Percentiles rank a stretch among this genome's conserved stretches.
These are phyloP conservation scores for Cladophialophora immunda DNA, from an alignment of 2,329 filamentous ascomycete genomes.

Conservation along the genomic window DNA sequence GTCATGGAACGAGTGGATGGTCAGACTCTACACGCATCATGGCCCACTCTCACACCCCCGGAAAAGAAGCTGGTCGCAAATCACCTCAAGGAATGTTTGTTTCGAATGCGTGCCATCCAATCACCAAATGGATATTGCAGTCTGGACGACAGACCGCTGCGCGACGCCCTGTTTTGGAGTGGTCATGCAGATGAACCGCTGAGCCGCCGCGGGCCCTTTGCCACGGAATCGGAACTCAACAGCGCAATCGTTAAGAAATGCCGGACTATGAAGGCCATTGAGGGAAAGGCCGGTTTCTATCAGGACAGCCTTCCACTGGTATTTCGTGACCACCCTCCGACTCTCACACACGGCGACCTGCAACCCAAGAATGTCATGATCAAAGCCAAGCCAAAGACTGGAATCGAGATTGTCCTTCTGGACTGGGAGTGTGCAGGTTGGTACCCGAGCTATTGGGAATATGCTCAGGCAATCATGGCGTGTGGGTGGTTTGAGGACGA, in stretches of 20 bases:
- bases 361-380: constrained; percentile 48
- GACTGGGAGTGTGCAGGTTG: constrained; percentile 54
- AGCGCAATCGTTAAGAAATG: constrained; percentile 44
- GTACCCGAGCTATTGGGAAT: constrained; percentile 54
- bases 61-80: constrained; percentile 42
- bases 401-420: constrained; percentile 45
- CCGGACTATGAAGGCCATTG: constrained; percentile 34
- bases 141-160: constrained; percentile 40
- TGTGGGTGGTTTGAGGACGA: constrained; percentile 48
- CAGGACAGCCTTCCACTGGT: constrained; percentile 40
- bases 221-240: constrained; percentile 42
- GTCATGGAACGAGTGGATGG: constrained; percentile 46
- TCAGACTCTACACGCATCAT: constrained; percentile 38
- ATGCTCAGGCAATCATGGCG: constrained; percentile 47
- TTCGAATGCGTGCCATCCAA: constrained; percentile 43
- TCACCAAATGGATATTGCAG: constrained; percentile 43
- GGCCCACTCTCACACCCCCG: constrained; percentile 35
- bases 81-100: constrained; percentile 38
- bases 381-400: constrained; percentile 25
- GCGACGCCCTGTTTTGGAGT: constrained; percentile 44
- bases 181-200: constrained; percentile 33
- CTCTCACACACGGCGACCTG: constrained; percentile 49
- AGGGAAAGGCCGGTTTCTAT: constrained; percentile 42
- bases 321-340: constrained; percentile 40
- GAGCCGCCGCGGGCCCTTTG: constrained; percentile 44